phyloP scores from a whole-genome alignment of 352 stramenopile species.

The Pythium aquatile region DNA sequence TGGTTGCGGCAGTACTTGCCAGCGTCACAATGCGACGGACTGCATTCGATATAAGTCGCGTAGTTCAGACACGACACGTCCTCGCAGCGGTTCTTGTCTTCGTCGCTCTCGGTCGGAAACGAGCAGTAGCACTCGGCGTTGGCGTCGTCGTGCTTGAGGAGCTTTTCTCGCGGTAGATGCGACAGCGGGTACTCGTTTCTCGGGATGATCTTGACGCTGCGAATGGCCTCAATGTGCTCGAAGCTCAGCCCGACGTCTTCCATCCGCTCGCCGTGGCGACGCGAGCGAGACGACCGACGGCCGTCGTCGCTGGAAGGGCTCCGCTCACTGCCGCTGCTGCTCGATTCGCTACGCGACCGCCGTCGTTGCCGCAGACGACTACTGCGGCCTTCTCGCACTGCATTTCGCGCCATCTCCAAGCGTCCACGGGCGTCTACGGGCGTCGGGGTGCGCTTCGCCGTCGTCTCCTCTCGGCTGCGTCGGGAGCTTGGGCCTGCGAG shows the following conservation, averaged over 20 bases:
- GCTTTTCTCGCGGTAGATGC: constrained; percentile 41
- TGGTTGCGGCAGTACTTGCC: constrained; percentile 65
- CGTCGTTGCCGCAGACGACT: constrained; percentile 13
- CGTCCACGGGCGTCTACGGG: background rate
- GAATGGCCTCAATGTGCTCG: constrained; percentile 69
- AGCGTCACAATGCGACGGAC: constrained; percentile 37
- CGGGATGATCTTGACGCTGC: constrained; percentile 56
- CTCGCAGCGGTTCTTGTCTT: constrained; percentile 53
- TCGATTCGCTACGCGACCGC: constrained; percentile 13
- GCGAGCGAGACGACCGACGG: background rate
- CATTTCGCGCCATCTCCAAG: constrained; percentile 6
- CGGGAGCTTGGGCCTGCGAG: background rate
- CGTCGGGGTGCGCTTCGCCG: background rate
- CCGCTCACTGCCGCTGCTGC: background rate
- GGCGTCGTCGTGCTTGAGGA: constrained; percentile 38
- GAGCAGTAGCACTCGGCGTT: constrained; percentile 56
- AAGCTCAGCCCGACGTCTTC: constrained; percentile 25
- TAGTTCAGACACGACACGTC: constrained; percentile 90
- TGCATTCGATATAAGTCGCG: constrained; percentile 85
- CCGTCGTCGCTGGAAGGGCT: background rate
- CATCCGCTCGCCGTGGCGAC: background rate
- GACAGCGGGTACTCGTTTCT: constrained; percentile 75
- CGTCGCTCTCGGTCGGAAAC: constrained; percentile 43
- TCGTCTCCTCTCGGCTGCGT: background rate
- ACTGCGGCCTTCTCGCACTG: constrained; percentile 13